Percentiles rank a stretch among this genome's conserved stretches.
These are phyloP conservation scores for Roridomyces roridus DNA, from an alignment of 768 basidiomycete genomes.

Conservation along the genomic window DNA sequence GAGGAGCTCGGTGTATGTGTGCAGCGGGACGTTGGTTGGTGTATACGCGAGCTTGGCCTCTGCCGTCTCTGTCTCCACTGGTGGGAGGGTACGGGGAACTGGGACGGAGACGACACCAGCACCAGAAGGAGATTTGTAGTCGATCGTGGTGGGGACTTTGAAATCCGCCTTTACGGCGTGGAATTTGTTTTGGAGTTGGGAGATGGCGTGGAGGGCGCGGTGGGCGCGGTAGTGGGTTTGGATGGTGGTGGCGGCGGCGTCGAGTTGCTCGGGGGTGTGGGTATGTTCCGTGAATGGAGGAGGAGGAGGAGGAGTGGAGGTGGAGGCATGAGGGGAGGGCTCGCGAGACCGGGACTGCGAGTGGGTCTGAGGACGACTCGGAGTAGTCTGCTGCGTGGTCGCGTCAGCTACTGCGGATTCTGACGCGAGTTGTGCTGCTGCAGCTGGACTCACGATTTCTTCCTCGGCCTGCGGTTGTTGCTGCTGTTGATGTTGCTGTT, in stretches of 20 bases:
- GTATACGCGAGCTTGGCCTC: slow-evolving; percentile 63
- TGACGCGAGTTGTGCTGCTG: too few species aligned
- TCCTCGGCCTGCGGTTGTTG: slow-evolving; percentile 10
- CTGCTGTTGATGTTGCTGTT: slow-evolving; percentile 26
- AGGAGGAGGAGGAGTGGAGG: slow-evolving; percentile 7
- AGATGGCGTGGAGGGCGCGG: slow-evolving; percentile 47
- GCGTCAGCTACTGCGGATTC: not conserved
- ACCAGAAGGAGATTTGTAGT: slow-evolving; percentile 53
- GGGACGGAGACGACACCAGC: slow-evolving; percentile 35
- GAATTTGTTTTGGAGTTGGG: slow-evolving; percentile 49
- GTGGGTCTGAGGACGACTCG: too few species aligned
- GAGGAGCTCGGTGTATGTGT: slow-evolving; percentile 67
- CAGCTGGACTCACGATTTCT: slow-evolving; percentile 13
- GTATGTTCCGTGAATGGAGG: slow-evolving; percentile 11
- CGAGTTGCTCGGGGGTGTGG: slow-evolving; percentile 33
- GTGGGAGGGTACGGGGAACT: slow-evolving; percentile 25
- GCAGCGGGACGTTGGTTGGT: slow-evolving; percentile 61
- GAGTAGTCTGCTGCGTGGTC: too few species aligned
- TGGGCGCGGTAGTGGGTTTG: slow-evolving; percentile 53
- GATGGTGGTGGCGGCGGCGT: slow-evolving; percentile 52
- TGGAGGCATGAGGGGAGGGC: not conserved
- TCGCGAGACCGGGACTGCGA: too few species aligned
- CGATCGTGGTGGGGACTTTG: slow-evolving; percentile 49
- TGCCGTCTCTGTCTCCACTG: slow-evolving; percentile 16
- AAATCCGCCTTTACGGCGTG: slow-evolving; percentile 48